Conservation (phyloP, 768 basidiomycete species). For the Hericium coralloides region DNA sequence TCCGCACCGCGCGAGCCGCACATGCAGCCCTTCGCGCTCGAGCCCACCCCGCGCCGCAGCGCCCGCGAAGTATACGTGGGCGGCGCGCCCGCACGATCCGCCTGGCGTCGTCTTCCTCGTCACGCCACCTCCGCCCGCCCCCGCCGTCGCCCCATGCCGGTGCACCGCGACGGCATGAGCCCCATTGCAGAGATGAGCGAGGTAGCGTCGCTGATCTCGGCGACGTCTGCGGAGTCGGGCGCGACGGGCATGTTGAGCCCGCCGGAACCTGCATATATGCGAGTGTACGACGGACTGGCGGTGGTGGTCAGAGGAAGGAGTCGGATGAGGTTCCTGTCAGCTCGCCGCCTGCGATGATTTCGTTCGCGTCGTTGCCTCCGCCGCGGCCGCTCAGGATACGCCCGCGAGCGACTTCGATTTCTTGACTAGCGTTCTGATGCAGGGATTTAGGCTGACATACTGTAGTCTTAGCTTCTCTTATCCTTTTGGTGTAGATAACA, state of each 20-base stretch:
- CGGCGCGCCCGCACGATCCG: neutral
- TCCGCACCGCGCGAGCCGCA: slow-evolving; percentile 24
- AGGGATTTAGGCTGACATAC: too few species aligned
- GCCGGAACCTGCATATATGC: neutral
- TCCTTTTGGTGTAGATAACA: too few species aligned
- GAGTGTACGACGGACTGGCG: neutral
- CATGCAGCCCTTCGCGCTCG: slow-evolving; percentile 15
- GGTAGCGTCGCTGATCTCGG: neutral
- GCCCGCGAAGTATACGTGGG: slow-evolving; percentile 15
- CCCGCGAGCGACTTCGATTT: neutral
- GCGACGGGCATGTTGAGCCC: neutral
- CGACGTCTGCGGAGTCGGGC: neutral
- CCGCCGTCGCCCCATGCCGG: neutral
- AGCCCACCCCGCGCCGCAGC: slow-evolving; percentile 10
- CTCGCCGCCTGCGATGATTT: neutral
- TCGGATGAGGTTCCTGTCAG: neutral
- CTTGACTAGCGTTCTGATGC: too few species aligned
- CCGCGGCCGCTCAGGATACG: neutral
- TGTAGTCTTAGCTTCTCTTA: too few species aligned
- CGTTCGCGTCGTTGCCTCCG: neutral
- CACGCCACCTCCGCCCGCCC: neutral
- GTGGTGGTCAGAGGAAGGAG: neutral
- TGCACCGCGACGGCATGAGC: neutral
- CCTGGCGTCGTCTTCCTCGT: neutral
- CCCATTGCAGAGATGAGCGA: neutral